These are phyloP conservation scores for Emergomyces pasteurianus DNA, from an alignment of 2,329 filamentous ascomycete genomes.

Conservation along the genomic window DNA sequence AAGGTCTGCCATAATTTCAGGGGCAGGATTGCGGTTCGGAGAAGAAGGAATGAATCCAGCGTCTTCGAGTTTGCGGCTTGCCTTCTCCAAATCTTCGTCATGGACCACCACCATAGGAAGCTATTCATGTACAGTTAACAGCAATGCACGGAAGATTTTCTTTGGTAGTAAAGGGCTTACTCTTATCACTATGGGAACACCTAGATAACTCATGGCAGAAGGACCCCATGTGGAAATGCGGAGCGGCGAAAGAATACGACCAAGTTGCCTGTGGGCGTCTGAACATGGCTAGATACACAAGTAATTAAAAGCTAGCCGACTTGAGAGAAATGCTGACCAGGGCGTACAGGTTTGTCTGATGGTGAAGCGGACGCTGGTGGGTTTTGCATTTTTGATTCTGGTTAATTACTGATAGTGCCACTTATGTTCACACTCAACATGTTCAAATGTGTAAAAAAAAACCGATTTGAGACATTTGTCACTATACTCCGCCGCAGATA, in stretches of 20 bases:
- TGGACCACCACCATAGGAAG: conserved; percentile 6
- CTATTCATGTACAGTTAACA: conserved; percentile 2
- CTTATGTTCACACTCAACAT: no score
- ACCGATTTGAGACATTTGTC: no score
- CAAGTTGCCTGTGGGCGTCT: conserved; percentile 11
- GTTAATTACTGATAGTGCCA: no score
- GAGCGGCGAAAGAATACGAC: conserved; percentile 14
- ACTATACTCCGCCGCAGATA: no score
- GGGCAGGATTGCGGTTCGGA: conserved; percentile 5
- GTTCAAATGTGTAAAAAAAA: no score
- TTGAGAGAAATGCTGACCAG: not conserved
- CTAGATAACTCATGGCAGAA: conserved; percentile 3
- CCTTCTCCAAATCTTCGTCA: conserved; percentile 6
- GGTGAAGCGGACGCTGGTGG: no score
- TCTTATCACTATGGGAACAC: conserved; percentile 1
- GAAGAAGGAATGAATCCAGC: conserved; percentile 6
- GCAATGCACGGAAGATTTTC: not conserved
- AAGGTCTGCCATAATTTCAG: conserved; percentile 6
- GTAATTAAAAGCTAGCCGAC: not conserved
- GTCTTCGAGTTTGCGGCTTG: conserved; percentile 3
- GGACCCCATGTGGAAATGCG: conserved; percentile 8
- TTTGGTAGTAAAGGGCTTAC: conserved; percentile 1
- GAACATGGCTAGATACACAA: not conserved
- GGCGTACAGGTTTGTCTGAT: no score
- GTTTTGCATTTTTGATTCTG: no score